phyloP scores from a whole-genome alignment of 306 rosid genomes.

The Oemleria cerasiformis region DNA sequence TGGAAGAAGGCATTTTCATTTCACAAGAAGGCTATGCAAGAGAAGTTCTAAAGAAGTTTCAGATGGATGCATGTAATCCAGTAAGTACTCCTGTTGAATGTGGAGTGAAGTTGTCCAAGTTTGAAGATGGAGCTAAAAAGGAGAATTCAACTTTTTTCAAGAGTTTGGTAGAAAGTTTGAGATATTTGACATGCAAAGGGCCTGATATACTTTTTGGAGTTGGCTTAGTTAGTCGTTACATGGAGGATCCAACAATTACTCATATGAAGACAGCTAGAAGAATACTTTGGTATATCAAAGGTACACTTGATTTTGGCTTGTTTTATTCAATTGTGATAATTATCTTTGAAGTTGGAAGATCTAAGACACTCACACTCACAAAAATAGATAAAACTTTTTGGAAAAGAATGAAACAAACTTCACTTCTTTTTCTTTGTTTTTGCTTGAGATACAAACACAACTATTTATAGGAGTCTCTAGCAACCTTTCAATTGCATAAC shows the following conservation, averaged over 20 bases:
- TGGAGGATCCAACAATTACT: not conserved
- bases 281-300: not conserved
- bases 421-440: too few species aligned
- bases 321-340: too few species aligned
- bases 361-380: too few species aligned
- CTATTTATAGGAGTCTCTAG: too few species aligned
- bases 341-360: too few species aligned
- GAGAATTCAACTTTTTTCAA: not conserved
- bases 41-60: not conserved
- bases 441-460: too few species aligned
- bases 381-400: too few species aligned
- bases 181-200: not conserved
- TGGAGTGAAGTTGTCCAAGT: not conserved
- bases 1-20: too few species aligned
- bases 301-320: too few species aligned
- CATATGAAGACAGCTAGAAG: not conserved
- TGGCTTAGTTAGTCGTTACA: not conserved
- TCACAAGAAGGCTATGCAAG: not conserved
- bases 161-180: not conserved
- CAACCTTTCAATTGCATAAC: too few species aligned
- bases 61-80: not conserved
- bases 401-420: too few species aligned
- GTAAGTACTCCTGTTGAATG: not conserved
- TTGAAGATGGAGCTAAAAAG: not conserved
- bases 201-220: not conserved